phyloP scores from a whole-genome alignment of 2,329 filamentous ascomycete species.

The Cytospora leucostoma region DNA sequence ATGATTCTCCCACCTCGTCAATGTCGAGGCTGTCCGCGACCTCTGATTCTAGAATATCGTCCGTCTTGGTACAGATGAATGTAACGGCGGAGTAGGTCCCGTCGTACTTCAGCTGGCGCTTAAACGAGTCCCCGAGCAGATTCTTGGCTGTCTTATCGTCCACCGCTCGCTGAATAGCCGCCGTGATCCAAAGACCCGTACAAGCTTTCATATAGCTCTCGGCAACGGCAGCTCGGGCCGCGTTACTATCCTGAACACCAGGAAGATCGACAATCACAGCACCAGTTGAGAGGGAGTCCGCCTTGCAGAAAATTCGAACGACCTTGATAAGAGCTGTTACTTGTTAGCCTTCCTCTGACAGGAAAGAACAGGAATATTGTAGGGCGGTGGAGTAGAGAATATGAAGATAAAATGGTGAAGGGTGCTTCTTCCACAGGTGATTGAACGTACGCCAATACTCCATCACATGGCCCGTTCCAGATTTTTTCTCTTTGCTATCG shows the following conservation, averaged over 20 bases:
- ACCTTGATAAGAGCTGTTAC: conserved; percentile 49
- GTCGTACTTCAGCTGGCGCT: conserved; percentile 61
- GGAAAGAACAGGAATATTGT: background rate
- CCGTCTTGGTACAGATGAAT: conserved; percentile 64
- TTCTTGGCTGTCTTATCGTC: conserved; percentile 60
- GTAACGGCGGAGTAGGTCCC: conserved; percentile 55
- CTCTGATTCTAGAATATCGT: conserved; percentile 54
- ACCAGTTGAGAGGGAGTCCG: conserved; percentile 39
- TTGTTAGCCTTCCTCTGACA: background rate
- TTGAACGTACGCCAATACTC: conserved; percentile 43
- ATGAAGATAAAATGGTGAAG: background rate
- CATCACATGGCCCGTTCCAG: conserved; percentile 24
- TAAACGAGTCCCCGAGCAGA: conserved; percentile 58
- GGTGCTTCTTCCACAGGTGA: background rate
- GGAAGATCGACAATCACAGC: conserved; percentile 52
- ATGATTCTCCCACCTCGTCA: background rate
- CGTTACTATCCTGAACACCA: conserved; percentile 61
- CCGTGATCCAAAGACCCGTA: conserved; percentile 62
- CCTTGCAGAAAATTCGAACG: conserved; percentile 43
- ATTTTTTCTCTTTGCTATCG: conserved; percentile 54
- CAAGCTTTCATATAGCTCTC: conserved; percentile 62
- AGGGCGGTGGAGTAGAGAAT: background rate
- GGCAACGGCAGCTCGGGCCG: conserved; percentile 59
- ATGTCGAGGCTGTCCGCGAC: conserved; percentile 37
- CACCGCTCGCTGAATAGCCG: conserved; percentile 61